Percentiles rank a stretch among this genome's conserved stretches.
phyloP scores from a whole-genome alignment of 1,139 yeast genomes.

The Blastobotrys capitulatus region DNA sequence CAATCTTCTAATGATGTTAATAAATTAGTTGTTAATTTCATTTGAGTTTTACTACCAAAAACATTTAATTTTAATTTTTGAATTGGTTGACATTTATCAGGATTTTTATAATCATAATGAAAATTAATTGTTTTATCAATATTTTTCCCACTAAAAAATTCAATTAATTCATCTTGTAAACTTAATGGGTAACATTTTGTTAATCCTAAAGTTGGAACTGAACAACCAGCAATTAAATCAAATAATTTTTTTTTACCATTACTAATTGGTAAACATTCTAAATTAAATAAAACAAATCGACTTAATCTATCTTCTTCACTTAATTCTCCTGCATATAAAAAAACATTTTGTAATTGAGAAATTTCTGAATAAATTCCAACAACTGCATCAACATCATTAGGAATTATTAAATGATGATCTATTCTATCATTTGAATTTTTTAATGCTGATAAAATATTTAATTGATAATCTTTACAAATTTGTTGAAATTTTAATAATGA shows the following conservation, averaged over 20 bases:
- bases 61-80: not conserved
- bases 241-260: not conserved
- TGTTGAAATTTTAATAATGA: not conserved
- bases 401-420: not conserved
- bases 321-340: not conserved
- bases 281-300: not conserved
- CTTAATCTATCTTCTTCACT: not conserved
- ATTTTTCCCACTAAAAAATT: not conserved
- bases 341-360: not conserved
- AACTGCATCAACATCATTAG: not conserved
- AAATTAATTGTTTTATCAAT: not conserved
- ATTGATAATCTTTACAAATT: not conserved
- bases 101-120: not conserved
- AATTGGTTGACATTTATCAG: not conserved
- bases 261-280: not conserved
- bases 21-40: not conserved
- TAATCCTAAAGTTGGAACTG: not conserved
- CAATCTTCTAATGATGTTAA: not conserved
- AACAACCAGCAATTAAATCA: not conserved
- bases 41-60: not conserved
- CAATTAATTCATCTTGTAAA: not conserved
- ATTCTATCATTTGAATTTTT: not conserved
- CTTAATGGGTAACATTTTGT: not conserved
- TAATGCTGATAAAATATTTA: not conserved
- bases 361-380: not conserved